Base-by-base conservation (phyloP, 75 land plant species). In the Cupressus sempervirens region DNA sequence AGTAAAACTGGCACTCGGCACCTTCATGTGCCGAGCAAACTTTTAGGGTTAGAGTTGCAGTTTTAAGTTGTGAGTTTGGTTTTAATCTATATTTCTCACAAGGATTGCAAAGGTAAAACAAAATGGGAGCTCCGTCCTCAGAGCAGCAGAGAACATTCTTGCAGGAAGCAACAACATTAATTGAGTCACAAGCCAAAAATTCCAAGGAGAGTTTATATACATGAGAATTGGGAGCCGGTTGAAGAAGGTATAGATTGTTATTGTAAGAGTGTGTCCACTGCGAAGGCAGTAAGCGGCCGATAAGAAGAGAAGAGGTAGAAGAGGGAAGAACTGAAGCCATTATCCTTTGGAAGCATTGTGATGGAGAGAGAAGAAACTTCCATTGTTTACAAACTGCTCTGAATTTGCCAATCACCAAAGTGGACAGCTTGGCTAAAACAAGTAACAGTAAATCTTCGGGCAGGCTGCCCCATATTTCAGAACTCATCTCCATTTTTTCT, bases 21-120 rank as follows among this genome's bases (percentile, higher is more conserved):
- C n/a, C n/a, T n/a, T n/a, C n/a, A n/a, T n/a, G n/a, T n/a, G n/a
- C n/a, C n/a, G n/a, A n/a, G n/a, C n/a, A n/a, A n/a, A n/a, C n/a
- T n/a, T n/a, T n/a, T n/a, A n/a, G n/a, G n/a, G n/a, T n/a, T n/a
- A n/a, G n/a, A n/a, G n/a, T n/a, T n/a, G n/a, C n/a, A n/a, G n/a
- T n/a, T n/a, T n/a, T n/a, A n/a, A n/a, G n/a, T n/a, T n/a, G n/a
- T n/a, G n/a, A n/a, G n/a, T n/a, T n/a, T n/a, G n/a, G n/a, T n/a
- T n/a, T n/a, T n/a, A n/a, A n/a, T n/a, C n/a, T n/a, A n/a, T n/a
- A n/a, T n/a, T n/a, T n/a, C n/a, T n/a, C n/a, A n/a, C n/a, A n/a
- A n/a, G n/a, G n/a, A 77, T 86, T 86, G 80, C 86, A 83, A 45
- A 86, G 46, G 30, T 76, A 72, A 45, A 84, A 83, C 10, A 83